These are phyloP conservation scores for Ascochyta lentis DNA, from an alignment of 2,329 filamentous ascomycete species.

Conservation along the genomic window DNA sequence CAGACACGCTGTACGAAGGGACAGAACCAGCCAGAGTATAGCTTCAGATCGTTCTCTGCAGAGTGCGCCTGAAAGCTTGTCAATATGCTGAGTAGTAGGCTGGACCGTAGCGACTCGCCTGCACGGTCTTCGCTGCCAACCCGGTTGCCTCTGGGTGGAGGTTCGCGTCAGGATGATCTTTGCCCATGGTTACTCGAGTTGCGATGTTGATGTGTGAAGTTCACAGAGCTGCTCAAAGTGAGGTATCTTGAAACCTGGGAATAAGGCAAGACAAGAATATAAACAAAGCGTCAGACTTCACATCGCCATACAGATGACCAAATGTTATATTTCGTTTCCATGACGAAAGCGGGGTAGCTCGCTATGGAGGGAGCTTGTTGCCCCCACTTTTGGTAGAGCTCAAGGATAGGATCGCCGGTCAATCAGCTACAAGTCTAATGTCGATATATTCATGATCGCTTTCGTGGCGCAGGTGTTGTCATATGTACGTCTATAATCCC, in stretches of 20 bases:
- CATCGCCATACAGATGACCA: conserved; percentile 4
- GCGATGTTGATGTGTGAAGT: neutral
- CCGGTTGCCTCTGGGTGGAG: conserved; percentile 47
- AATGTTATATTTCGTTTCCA: conserved; percentile 15
- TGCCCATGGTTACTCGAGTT: conserved; percentile 32
- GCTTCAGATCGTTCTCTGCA: conserved; percentile 61
- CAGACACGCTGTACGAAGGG: conserved; percentile 72
- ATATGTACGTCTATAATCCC: conserved; percentile 11
- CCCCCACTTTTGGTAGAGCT: conserved; percentile 14
- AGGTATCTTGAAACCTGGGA: neutral
- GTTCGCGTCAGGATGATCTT: conserved; percentile 46
- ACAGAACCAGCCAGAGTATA: conserved; percentile 80
- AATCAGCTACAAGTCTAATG: neutral
- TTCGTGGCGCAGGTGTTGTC: neutral
- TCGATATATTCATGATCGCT: too few relatives aligned
- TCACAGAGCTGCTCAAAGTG: conserved; percentile 20
- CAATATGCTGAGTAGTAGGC: neutral
- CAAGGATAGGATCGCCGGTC: neutral
- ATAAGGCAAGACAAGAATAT: neutral
- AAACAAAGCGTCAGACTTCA: conserved; percentile 1
- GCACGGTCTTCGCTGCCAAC: conserved; percentile 38
- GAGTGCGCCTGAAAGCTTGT: conserved; percentile 32
- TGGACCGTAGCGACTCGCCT: conserved; percentile 20
- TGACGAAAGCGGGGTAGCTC: conserved; percentile 29
- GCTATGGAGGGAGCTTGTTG: neutral